These are phyloP conservation scores for Leccinum incarnatum DNA, from an alignment of 768 basidiomycete genomes.

Conservation along the genomic window DNA sequence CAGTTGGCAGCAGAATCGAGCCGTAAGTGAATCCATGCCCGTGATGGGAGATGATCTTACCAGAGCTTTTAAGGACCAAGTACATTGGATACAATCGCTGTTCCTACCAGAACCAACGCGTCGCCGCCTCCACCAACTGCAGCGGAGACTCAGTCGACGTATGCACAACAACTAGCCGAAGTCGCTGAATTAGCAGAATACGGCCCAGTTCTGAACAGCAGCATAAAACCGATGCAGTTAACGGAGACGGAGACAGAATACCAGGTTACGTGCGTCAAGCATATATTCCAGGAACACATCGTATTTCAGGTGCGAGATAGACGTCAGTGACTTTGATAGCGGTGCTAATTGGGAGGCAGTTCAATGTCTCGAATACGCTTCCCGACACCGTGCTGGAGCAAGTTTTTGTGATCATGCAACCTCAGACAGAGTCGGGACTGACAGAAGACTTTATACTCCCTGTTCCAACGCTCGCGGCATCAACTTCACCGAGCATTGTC, in stretches of 20 bases:
- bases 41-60: conserved; percentile 12
- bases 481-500: conserved; percentile 77
- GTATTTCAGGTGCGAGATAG: conserved; percentile 83
- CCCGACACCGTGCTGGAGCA: conserved; percentile 94
- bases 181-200: conserved; percentile 85
- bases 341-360: conserved; percentile 46
- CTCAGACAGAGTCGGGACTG: conserved; percentile 68
- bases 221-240: conserved; percentile 69
- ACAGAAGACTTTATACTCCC: conserved; percentile 96
- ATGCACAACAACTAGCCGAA: conserved; percentile 79
- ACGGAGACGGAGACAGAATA: conserved; percentile 99
- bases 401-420: conserved; percentile 90
- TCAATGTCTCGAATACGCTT: conserved; percentile 96
- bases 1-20: conserved; percentile 88
- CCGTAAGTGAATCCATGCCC: conserved; percentile 48
- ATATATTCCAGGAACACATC: conserved; percentile 91
- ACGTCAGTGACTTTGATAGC: neutral
- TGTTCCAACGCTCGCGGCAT: conserved; percentile 61
- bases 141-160: conserved; percentile 85
- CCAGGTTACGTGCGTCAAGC: conserved; percentile 94
- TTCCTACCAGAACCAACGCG: conserved; percentile 57
- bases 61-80: conserved; percentile 62
- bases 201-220: conserved; percentile 87
- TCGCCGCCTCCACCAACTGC: conserved; percentile 76
- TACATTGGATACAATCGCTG: conserved; percentile 80